Percentiles rank a stretch among this genome's conserved stretches.
Evolutionary conservation across 2,329 filamentous ascomycete genomes (phyloP).

Genomic region (Tolypocladium amazonense): DNA sequence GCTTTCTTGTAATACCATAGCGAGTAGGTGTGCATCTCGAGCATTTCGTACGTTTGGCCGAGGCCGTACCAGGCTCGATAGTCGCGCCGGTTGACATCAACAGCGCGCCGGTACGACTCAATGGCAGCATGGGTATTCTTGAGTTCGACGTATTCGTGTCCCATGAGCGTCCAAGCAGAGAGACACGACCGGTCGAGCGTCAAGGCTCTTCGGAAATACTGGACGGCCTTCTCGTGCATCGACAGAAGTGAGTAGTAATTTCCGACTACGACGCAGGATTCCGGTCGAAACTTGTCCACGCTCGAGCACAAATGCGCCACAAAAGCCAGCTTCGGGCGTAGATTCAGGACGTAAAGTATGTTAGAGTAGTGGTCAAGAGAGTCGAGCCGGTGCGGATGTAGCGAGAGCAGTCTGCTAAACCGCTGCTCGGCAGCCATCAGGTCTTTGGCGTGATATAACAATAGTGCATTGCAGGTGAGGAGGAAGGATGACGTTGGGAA

Average conservation of each 20-base stretch:
- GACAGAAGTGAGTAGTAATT: slow-evolving; percentile 96
- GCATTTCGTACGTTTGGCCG: slow-evolving; percentile 91
- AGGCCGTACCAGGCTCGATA: slow-evolving; percentile 97
- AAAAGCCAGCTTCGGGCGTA: slow-evolving; percentile 82
- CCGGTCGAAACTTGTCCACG: slow-evolving; percentile 91
- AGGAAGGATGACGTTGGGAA: slow-evolving; percentile 87
- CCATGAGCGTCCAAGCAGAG: slow-evolving; percentile 97
- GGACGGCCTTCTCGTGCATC: slow-evolving; percentile 93
- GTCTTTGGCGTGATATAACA: slow-evolving; percentile 85
- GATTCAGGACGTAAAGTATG: slow-evolving; percentile 86
- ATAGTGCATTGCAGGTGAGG: slow-evolving; percentile 76
- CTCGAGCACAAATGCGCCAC: slow-evolving; percentile 82
- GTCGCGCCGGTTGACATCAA: slow-evolving; percentile 91
- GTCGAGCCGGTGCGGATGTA: slow-evolving; percentile 66
- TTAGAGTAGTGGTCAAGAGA: slow-evolving; percentile 94
- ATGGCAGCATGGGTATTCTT: slow-evolving; percentile 98
- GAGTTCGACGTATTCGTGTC: slow-evolving; percentile 95
- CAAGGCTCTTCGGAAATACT: slow-evolving; percentile 90
- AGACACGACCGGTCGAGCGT: slow-evolving; percentile 84
- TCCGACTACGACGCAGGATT: slow-evolving; percentile 92
- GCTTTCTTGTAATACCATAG: slow-evolving; percentile 97
- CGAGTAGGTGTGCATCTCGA: slow-evolving; percentile 96
- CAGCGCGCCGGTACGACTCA: slow-evolving; percentile 88
- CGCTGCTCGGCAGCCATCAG: slow-evolving; percentile 56
- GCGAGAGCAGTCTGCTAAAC: slow-evolving; percentile 71